Evolutionary conservation across 192 early-diverging fungal species (phyloP).

Genomic region (Linnemannia zychae): DNA sequence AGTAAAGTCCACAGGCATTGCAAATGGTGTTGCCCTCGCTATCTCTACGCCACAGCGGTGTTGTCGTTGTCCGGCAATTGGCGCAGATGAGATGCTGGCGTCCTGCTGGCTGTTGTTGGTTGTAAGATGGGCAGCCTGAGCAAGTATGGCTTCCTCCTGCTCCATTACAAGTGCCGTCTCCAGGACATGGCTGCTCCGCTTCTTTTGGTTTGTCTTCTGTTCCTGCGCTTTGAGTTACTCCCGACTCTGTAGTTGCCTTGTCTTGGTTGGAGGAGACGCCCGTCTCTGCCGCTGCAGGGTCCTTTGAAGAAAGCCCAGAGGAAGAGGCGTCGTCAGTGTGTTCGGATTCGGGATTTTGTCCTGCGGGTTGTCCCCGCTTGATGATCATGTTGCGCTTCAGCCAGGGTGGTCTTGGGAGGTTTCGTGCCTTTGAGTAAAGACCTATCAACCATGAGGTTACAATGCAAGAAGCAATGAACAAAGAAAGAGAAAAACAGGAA

Average conservation of each 20-base stretch:
- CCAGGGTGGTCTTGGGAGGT: constrained; percentile 68
- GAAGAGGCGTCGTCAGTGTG: constrained; percentile 60
- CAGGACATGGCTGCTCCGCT: constrained; percentile 65
- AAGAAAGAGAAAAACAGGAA: not conserved
- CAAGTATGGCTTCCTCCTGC: constrained; percentile 77
- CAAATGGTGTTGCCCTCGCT: constrained; percentile 82
- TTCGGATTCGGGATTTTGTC: constrained; percentile 73
- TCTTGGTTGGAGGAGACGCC: not conserved
- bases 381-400: constrained; percentile 64
- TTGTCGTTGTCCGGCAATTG: constrained; percentile 84
- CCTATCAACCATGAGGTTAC: constrained; percentile 35
- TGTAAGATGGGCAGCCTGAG: constrained; percentile 79
- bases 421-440: constrained; percentile 69
- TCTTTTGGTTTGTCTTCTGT: constrained; percentile 7
- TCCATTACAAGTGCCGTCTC: constrained; percentile 83
- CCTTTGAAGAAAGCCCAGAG: not conserved
- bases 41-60: constrained; percentile 85
- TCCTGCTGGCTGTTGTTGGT: constrained; percentile 71
- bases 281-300: not conserved
- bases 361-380: constrained; percentile 42
- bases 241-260: not conserved
- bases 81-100: constrained; percentile 71
- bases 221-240: not conserved
- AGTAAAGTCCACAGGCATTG: constrained; percentile 93
- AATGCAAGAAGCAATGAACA: not conserved